Evolutionary conservation across 495 filamentous ascomycete genomes (phyloP).

Genomic region (Penicillium simplicissimum): DNA sequence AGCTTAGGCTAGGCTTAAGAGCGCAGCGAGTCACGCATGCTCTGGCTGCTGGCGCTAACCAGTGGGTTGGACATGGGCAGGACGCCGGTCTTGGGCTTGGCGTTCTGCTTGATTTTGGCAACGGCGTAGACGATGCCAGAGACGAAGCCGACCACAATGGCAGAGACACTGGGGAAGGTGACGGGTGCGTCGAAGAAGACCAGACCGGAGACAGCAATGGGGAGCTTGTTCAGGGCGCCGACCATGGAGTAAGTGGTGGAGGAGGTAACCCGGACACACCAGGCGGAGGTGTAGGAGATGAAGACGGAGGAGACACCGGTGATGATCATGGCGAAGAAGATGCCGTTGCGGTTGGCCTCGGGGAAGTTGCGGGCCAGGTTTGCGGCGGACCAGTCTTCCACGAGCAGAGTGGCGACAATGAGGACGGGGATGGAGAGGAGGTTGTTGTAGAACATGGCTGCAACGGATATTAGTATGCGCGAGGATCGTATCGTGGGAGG

Average conservation of each 20-base stretch:
- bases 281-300: slow-evolving; percentile 97
- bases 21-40: slow-evolving; percentile 82
- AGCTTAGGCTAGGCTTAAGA: slow-evolving; percentile 35
- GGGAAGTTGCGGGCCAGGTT: slow-evolving; percentile 93
- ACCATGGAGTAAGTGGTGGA: slow-evolving; percentile 99
- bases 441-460: slow-evolving; percentile 99
- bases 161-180: slow-evolving; percentile 88
- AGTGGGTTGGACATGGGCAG: slow-evolving; percentile 67
- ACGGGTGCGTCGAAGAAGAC: slow-evolving; percentile 94
- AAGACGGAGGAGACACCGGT: slow-evolving; percentile 93
- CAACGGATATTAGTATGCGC: slow-evolving; percentile 26
- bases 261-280: slow-evolving; percentile 96
- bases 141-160: slow-evolving; percentile 86
- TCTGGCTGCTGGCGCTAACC: slow-evolving; percentile 89
- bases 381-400: slow-evolving; percentile 86
- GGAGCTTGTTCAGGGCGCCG: slow-evolving; percentile 95
- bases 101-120: slow-evolving; percentile 82
- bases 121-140: slow-evolving; percentile 91
- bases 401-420: slow-evolving; percentile 73
- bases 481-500: neutral
- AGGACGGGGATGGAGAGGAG: slow-evolving; percentile 94
- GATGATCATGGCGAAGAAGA: slow-evolving; percentile 87
- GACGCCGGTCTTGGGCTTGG: slow-evolving; percentile 58
- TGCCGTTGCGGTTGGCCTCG: slow-evolving; percentile 65
- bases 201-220: slow-evolving; percentile 85